phyloP scores from a whole-genome alignment of 2,329 filamentous ascomycete genomes.

The Hymenoscyphus fructigenus region DNA sequence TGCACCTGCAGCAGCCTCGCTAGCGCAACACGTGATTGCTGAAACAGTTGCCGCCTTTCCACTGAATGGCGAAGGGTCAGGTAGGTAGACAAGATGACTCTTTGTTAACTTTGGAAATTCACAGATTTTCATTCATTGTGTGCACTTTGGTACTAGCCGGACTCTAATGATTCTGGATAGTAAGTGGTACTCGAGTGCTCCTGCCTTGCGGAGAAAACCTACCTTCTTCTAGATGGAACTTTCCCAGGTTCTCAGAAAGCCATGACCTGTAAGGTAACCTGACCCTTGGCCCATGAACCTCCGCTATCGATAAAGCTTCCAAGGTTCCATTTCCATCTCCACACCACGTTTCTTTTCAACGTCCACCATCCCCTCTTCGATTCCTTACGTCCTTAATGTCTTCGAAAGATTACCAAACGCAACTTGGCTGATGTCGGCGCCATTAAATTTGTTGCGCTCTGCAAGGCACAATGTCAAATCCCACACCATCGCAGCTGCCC shows the following conservation, averaged over 20 bases:
- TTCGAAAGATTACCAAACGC: conserved; percentile 14
- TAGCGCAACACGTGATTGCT: conserved; percentile 6
- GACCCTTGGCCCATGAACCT: neutral
- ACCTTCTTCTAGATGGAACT: neutral
- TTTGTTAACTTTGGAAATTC: neutral
- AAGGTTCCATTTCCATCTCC: neutral
- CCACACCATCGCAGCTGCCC: conserved; percentile 13
- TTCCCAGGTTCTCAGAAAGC: neutral
- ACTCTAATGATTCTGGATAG: neutral
- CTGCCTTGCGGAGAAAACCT: neutral
- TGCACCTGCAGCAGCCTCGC: neutral
- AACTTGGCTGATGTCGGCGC: conserved; percentile 35
- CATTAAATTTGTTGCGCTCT: conserved; percentile 26
- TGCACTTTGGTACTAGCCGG: neutral
- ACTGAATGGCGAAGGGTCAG: neutral
- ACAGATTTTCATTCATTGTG: neutral
- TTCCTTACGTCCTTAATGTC: conserved; percentile 22
- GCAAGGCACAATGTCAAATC: conserved; percentile 26
- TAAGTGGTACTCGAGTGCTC: neutral
- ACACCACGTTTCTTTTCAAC: neutral
- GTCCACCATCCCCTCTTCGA: neutral
- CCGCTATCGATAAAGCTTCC: conserved; percentile 12
- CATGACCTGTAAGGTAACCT: neutral
- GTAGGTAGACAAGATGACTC: neutral
- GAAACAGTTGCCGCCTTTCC: neutral